Evolutionary conservation across 352 stramenopile species (phyloP).

Genomic region (Chrysophaeum taylorii): DNA sequence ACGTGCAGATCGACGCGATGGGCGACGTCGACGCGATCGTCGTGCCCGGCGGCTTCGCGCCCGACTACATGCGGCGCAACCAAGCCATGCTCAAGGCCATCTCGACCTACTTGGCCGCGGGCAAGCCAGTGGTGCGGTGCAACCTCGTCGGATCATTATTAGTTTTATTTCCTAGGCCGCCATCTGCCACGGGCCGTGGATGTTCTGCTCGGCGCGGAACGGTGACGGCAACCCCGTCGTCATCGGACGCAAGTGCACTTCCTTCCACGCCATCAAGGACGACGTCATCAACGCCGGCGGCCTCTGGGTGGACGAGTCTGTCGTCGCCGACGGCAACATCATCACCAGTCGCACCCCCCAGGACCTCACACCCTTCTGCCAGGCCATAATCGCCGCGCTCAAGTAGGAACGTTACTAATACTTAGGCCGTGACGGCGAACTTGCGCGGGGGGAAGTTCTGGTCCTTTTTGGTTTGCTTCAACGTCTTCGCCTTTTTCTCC

Average conservation of each 20-base stretch:
- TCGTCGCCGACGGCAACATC: constrained; percentile 4
- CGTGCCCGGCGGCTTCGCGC: constrained; percentile 8
- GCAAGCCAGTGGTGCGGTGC: too few relatives aligned
- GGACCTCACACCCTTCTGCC: constrained; percentile 8
- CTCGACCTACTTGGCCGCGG: background rate
- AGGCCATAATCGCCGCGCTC: background rate
- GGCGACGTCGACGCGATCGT: background rate
- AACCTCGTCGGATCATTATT: too few relatives aligned
- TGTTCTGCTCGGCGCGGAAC: constrained; percentile 10
- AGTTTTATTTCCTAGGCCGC: background rate
- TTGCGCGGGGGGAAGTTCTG: constrained; percentile 87
- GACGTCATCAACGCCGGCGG: constrained; percentile 9
- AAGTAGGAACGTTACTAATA: too few relatives aligned
- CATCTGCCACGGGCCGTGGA: constrained; percentile 14
- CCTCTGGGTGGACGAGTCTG: background rate
- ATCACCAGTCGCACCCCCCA: background rate
- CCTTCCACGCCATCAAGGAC: constrained; percentile 12
- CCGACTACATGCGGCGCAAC: constrained; percentile 12
- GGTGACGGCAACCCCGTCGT: background rate
- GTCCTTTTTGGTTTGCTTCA: constrained; percentile 81
- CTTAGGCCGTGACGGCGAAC: constrained; percentile 95
- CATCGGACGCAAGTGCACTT: background rate
- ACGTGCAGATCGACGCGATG: background rate
- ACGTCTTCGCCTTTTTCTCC: constrained; percentile 80
- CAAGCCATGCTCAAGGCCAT: background rate